Evolutionary conservation across 2,329 filamentous ascomycete species (phyloP).

Genomic region (Ophiocordyceps polyrhachis-furcata): DNA sequence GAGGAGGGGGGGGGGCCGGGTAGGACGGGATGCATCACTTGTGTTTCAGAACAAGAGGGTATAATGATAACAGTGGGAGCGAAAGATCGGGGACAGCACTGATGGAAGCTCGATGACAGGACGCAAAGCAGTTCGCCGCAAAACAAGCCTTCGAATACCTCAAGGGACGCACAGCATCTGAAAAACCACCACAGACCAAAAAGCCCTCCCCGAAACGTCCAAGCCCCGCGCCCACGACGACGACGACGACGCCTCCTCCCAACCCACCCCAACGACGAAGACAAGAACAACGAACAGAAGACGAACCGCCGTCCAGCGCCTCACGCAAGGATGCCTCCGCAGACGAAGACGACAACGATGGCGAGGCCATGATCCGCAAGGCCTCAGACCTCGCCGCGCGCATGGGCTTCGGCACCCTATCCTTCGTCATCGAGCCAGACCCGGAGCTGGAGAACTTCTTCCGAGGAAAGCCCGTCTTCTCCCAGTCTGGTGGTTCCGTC

Average conservation of each 20-base stretch:
- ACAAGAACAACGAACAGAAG: background rate
- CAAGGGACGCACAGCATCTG: constrained; percentile 1
- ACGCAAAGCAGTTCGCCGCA: constrained; percentile 34
- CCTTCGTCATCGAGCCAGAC: constrained; percentile 13
- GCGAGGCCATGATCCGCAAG: constrained; percentile 6
- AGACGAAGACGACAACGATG: background rate
- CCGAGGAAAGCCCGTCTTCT: constrained; percentile 17
- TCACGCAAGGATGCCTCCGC: too few species aligned
- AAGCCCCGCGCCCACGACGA: background rate
- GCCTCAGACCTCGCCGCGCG: constrained; percentile 14
- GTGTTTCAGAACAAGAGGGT: constrained; percentile 29
- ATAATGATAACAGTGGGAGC: background rate
- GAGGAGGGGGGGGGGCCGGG: too few species aligned
- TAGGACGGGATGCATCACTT: constrained; percentile 11
- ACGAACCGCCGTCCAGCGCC: too few species aligned
- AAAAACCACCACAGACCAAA: background rate
- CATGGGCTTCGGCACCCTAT: constrained; percentile 15
- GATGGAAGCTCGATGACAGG: background rate
- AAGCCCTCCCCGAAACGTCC: background rate
- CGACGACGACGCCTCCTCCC: too few species aligned
- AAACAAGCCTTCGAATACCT: constrained; percentile 26
- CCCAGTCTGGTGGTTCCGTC: constrained; percentile 8
- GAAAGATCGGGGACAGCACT: background rate
- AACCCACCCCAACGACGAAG: background rate
- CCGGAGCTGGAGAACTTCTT: constrained; percentile 11